Evolutionary conservation across 805 yeast genomes (phyloP), one percentile per base, ranked within the genome.

Genomic region (Myxozyma mucilagina): DNA sequence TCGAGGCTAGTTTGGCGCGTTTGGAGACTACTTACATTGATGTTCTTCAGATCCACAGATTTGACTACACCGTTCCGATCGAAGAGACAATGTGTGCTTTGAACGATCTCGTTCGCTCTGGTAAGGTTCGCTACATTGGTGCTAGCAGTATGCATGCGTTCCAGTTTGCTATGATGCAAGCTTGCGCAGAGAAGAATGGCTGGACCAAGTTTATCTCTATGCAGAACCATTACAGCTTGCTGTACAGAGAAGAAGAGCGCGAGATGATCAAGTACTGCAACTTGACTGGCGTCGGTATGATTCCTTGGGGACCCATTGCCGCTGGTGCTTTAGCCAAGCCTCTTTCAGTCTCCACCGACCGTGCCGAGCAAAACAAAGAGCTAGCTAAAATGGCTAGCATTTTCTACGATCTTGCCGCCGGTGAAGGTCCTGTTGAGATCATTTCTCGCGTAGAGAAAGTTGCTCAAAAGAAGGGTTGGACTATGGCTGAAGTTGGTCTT

Each of bases 281-380:
- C 31, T 76, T 74, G 53, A 79, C 79, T 18, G 80, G 80, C 10
- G 80, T 86, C 42, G 87, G 85, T 1, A 57, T 84, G 20, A 77
- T 83, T 53, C 89, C 88, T 5, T 85, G 84, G 83, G 79, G 84
- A 7, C 87, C 88, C 31, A 71, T 77, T 54, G 84, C 84, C 5
- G 72, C 81, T 60, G 89, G 89, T 10, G 32, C 79, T 0, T 72
- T 85, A 2, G 41, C 55, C 7, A 11, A 44, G 34, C 48, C 48
- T 6, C 31, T 29, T 44, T 10, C 48, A 20, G 32, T 9, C 3
- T 10, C 34, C 3, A 44, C 48, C 3, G 45, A 16, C 9, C 14
- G 45, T n/a, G 14, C 20, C 9, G 45, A 41, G 18, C 10, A n/a
- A 8, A 41, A 10, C 11, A 13, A 16, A 20, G 18, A 10, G 3